Evolutionary conservation across 2,329 filamentous ascomycete species (phyloP), one percentile per base, ranked within the genome.

Genomic region (Plenodomus lindquistii): DNA sequence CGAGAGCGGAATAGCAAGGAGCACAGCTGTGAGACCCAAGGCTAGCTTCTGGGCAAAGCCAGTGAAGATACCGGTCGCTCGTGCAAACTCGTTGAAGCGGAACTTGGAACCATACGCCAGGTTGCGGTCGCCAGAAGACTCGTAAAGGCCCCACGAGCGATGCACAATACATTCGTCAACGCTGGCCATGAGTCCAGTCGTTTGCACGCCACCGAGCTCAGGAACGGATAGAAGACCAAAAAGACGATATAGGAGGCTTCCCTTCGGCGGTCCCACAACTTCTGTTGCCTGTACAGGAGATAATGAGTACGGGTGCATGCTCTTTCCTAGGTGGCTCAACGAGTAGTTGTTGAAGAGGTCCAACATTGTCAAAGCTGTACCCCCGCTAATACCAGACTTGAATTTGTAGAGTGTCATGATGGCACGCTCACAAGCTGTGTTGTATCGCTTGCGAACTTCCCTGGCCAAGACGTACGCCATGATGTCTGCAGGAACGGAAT

Each of bases 281-380:
- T 66, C 58, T 43, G 71, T 67, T 54, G 71, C 71, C 57, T 72
- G 63, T 37, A 76, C 74, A 22, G 76, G 76, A 37, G 75, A 79
- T 8, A 84, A 71, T 2, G 77, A 75, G 70, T 78, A 85, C 16
- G 80, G 81, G 39, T 76, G 72, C 65, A 76, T 73, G 22, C 75
- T 66, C 46, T 76, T 76, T 16, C 68, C 65, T 4, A 85, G 57
- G 24, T 83, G 72, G n/a, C 63, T 65, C 6, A 79, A 66, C 57
- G 65, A 59, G 70, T 79, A 76, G 56, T 74, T 58, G 49, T 77
- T 77, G 52, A 83, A 76, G 8, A 82, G 65, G 24, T 75, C 80
- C 13, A 97, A 70, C 3, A 85, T 75, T 0, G 90, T 91, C 27
- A 82, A 79, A 4, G 92, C 72, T 5, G 77, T 85, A 29, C 84